These are phyloP conservation scores for Coemansia sp. DNA, from an alignment of 192 early-diverging fungal species.

Conservation along the genomic window DNA sequence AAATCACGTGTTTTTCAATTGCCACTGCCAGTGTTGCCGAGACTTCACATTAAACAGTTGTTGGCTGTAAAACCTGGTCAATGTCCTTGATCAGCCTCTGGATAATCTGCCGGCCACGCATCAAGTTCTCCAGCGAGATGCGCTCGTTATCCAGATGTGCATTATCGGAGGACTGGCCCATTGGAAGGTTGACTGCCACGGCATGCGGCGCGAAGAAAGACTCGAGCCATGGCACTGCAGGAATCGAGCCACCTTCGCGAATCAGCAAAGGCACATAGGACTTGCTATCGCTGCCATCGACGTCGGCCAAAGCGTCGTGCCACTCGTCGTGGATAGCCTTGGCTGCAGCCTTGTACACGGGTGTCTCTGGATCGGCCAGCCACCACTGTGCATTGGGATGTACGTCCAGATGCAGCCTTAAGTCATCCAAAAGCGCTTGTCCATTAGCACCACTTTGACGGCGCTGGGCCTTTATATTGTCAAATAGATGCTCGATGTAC, in stretches of 20 bases:
- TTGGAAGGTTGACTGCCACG: constrained; percentile 69
- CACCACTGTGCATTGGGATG: constrained; percentile 70
- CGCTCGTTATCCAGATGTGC: constrained; percentile 78
- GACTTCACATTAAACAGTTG: not conserved
- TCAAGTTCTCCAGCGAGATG: constrained; percentile 66
- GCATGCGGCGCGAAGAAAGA: constrained; percentile 59
- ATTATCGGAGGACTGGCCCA: constrained; percentile 79
- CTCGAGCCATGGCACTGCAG: constrained; percentile 73
- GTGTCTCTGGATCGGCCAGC: constrained; percentile 66
- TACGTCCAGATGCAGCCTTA: constrained; percentile 58
- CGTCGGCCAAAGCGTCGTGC: constrained; percentile 7
- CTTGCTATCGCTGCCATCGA: not conserved
- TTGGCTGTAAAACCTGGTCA: constrained; percentile 13
- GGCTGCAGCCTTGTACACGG: constrained; percentile 69
- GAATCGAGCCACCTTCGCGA: constrained; percentile 77
- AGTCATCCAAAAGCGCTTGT: constrained; percentile 7
- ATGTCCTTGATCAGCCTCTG: constrained; percentile 53
- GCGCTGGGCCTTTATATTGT: constrained; percentile 12
- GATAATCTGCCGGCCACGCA: constrained; percentile 65
- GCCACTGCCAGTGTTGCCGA: not conserved
- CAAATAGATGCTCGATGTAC: constrained; percentile 58
- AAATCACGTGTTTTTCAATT: not conserved
- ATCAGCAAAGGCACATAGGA: constrained; percentile 63
- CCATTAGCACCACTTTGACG: not conserved
- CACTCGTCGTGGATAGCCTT: constrained; percentile 58